Evolutionary conservation across 176 grass and related monocot species (phyloP), one percentile per base, ranked within the genome.

Genomic region (Hyparrhenia diplandra): DNA sequence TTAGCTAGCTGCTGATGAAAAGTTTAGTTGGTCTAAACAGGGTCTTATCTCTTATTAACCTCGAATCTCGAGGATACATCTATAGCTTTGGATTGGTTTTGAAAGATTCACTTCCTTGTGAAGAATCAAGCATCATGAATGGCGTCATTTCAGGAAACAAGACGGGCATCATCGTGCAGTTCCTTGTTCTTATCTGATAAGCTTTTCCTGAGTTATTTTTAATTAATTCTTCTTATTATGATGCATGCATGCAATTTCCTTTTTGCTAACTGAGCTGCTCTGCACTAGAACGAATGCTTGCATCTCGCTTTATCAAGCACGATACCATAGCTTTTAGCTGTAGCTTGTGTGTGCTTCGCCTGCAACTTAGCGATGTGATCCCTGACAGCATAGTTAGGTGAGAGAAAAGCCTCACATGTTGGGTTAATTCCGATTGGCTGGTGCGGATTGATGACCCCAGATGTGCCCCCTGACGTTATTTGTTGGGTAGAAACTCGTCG

Each of bases 141-240:
- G 80, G 43, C 86, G 25, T 79, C 59, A 58, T n/a, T 71, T 10
- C 7, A 8, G 27, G 57, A 64, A 88, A 78, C 1, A 73, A 58
- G 45, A n/a, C 5, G 18, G 6, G 17, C 69, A 59, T 75, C 80
- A 36, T 29, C 58, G 14, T 54, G 47, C 46, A 32, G 20, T 8
- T 61, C 0, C 41, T 3, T 55, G 10, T 2, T 34, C 5, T 20
- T 62, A 32, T 67, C 27, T 1, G 18, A 32, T n/a, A n/a, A 1
- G 25, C 6, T 14, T 5, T 11, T 5, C 40, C 0, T 12, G 45
- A 30, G 23, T n/a, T n/a, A 3, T 5, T 23, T 71, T 59, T 61
- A 13, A 27, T 76, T 47, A 6, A 25, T 28, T 46, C 6, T 28
- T 43, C n/a, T 29, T n/a, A n/a, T 63, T 29, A 32, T 42, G 62